These are phyloP conservation scores for Nannochloropsis oceanica DNA, from an alignment of 108 stramenopile genomes.

Conservation along the genomic window DNA sequence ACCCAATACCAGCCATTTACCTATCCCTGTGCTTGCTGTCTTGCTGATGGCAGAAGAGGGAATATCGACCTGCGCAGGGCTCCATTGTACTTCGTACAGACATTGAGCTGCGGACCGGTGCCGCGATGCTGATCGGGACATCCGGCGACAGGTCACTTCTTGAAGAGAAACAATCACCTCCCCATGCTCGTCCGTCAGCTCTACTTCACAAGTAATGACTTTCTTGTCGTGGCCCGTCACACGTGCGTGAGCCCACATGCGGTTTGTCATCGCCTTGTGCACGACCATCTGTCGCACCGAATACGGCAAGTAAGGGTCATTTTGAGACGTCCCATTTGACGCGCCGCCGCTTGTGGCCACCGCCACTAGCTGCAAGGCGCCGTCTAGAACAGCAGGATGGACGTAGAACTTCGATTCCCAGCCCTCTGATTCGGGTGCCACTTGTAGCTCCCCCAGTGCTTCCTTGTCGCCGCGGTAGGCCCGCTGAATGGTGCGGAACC, in stretches of 20 bases:
- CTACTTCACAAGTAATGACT: not conserved
- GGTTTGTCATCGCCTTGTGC: not conserved
- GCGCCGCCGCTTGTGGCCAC: not conserved
- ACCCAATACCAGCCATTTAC: not conserved
- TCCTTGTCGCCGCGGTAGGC: not conserved
- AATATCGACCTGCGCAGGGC: not conserved
- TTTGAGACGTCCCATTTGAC: not conserved
- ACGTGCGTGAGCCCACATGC: not conserved
- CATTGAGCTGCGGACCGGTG: not conserved
- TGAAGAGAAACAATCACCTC: not conserved
- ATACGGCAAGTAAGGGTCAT: not conserved
- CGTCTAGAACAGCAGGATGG: not conserved
- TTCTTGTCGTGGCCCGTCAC: not conserved
- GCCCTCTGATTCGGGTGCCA: not conserved
- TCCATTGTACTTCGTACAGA: not conserved
- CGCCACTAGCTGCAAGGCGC: not conserved
- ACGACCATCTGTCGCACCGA: not conserved
- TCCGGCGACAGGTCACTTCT: not conserved
- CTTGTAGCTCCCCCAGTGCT: not conserved
- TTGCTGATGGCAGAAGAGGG: not conserved
- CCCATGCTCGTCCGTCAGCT: not conserved
- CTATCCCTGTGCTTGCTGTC: not conserved
- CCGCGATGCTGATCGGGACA: not conserved
- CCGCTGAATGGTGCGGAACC: not conserved
- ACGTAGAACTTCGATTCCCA: not conserved